Conservation (phyloP, 2,329 filamentous ascomycete genomes). For the Scleromitrula shiraiana region DNA sequence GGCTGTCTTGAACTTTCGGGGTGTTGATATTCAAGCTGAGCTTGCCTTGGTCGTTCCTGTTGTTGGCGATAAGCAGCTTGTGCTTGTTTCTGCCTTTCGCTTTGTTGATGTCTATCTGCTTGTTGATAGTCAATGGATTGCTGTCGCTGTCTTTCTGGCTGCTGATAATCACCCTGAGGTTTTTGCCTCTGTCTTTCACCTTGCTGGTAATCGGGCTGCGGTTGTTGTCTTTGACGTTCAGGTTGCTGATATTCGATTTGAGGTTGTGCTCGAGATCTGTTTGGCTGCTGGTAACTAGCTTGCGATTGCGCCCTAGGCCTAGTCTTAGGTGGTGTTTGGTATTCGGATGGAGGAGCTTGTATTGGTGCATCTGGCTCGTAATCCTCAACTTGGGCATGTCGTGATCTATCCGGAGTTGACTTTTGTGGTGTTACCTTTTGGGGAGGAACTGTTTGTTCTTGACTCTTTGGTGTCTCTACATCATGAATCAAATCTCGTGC, state of each 20-base stretch:
- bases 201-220: constrained; percentile 4
- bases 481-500: constrained; percentile 60
- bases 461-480: constrained; percentile 33
- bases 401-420: constrained; percentile 11
- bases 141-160: constrained; percentile 5
- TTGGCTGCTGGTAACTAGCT: constrained; percentile 3
- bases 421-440: constrained; percentile 36
- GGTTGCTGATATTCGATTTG: constrained; percentile 9
- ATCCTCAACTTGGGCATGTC: constrained; percentile 19
- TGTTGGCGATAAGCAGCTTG: constrained; percentile 8
- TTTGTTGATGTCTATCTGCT: constrained; percentile 7
- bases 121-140: constrained; percentile 7
- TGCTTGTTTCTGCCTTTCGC: constrained; percentile 9
- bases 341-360: constrained; percentile 4
- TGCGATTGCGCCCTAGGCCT: constrained; percentile 9
- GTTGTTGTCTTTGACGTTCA: constrained; percentile 6
- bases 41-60: constrained; percentile 11
- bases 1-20: constrained; percentile 15
- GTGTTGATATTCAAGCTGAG: constrained; percentile 10
- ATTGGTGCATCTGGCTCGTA: constrained; percentile 28
- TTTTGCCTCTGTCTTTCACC: constrained; percentile 5
- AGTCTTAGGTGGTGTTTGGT: constrained; percentile 1
- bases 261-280: neutral
- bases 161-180: constrained; percentile 1
- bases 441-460: constrained; percentile 43